phyloP scores from a whole-genome alignment of 2,329 filamentous ascomycete species.

The Epichloe festucae region DNA sequence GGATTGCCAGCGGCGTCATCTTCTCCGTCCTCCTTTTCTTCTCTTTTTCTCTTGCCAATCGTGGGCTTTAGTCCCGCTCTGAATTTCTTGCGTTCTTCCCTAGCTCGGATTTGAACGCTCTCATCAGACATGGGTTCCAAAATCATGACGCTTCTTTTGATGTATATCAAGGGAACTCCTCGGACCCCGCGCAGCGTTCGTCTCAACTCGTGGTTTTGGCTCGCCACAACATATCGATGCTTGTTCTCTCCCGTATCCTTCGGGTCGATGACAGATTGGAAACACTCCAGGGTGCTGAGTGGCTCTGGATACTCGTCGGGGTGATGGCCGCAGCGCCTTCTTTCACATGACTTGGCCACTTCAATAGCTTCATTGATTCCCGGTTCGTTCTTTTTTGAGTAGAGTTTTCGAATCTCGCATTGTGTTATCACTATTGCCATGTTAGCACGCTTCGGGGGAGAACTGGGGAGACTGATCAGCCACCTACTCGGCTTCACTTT shows the following conservation, averaged over 20 bases:
- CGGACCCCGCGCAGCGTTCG: conserved; percentile 50
- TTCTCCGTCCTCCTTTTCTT: conserved; percentile 24
- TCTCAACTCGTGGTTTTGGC: conserved; percentile 54
- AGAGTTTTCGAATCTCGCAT: conserved; percentile 69
- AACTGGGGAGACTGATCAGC: background rate
- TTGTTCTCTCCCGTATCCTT: conserved; percentile 62
- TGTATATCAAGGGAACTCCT: conserved; percentile 67
- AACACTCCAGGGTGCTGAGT: conserved; percentile 55
- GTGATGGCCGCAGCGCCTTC: conserved; percentile 67
- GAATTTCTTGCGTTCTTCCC: conserved; percentile 64
- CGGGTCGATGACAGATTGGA: conserved; percentile 64
- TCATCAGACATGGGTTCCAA: conserved; percentile 59
- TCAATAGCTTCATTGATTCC: conserved; percentile 50
- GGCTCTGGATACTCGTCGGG: conserved; percentile 59
- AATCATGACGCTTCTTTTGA: conserved; percentile 63
- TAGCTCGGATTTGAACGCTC: conserved; percentile 48
- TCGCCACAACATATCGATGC: conserved; percentile 66
- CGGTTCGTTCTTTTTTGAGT: conserved; percentile 44
- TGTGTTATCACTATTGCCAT: conserved; percentile 55
- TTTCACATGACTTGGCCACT: conserved; percentile 61
- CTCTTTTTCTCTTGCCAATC: conserved; percentile 37
- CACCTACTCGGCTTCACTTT: conserved; percentile 66
- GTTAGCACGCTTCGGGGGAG: conserved; percentile 11
- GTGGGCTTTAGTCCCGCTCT: conserved; percentile 49
- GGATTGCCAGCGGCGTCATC: conserved; percentile 16